Evolutionary conservation across 192 early-diverging fungal species (phyloP).

Genomic region (Coemansia sp.): DNA sequence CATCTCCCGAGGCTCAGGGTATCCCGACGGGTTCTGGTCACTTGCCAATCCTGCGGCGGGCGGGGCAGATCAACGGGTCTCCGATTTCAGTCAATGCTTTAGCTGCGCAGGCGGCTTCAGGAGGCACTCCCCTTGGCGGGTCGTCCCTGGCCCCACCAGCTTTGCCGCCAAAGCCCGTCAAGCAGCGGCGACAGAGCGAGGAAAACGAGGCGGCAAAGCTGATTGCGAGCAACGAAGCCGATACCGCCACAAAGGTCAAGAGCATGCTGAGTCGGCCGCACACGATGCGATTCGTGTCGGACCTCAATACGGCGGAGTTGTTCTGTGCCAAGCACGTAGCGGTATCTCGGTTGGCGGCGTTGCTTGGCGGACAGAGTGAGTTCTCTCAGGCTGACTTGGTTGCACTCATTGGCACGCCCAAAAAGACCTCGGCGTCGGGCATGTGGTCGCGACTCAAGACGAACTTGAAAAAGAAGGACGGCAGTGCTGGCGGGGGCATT

Average conservation of each 20-base stretch:
- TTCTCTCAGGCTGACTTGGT: slow-evolving; percentile 76
- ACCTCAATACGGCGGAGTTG: slow-evolving; percentile 71
- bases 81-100: slow-evolving; percentile 20
- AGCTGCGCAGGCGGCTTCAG: slow-evolving; percentile 12
- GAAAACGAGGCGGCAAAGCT: slow-evolving; percentile 21
- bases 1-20: neutral
- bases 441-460: slow-evolving; percentile 80
- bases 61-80: slow-evolving; percentile 27
- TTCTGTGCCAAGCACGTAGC: slow-evolving; percentile 87
- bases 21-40: slow-evolving; percentile 18
- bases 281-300: slow-evolving; percentile 55
- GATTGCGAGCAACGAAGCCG: slow-evolving; percentile 24
- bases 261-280: slow-evolving; percentile 55
- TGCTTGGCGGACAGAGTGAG: slow-evolving; percentile 65
- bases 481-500: slow-evolving; percentile 19
- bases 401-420: slow-evolving; percentile 75
- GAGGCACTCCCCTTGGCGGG: slow-evolving; percentile 2
- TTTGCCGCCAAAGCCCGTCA: slow-evolving; percentile 27
- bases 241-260: slow-evolving; percentile 46
- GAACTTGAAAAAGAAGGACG: slow-evolving; percentile 61
- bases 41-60: slow-evolving; percentile 27
- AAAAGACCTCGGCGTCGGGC: slow-evolving; percentile 58
- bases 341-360: slow-evolving; percentile 70
- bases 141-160: neutral
- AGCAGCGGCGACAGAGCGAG: slow-evolving; percentile 46